These are phyloP conservation scores for Calonectria hongkongensis DNA, from an alignment of 2,329 filamentous ascomycete genomes.

Conservation along the genomic window DNA sequence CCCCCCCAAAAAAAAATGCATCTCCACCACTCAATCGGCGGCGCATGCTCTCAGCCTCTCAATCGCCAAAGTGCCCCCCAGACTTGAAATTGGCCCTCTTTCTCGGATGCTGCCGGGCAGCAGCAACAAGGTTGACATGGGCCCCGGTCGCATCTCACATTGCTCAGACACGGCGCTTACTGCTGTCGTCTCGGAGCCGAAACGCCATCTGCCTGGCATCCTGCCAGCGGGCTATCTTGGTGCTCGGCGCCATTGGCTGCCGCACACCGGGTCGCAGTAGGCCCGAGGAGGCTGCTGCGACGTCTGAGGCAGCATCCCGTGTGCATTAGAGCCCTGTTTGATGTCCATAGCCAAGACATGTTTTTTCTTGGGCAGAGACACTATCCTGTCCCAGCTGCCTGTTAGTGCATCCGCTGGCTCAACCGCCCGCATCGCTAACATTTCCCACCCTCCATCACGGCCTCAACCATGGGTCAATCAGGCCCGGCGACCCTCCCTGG, in stretches of 20 bases:
- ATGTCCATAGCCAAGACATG: constrained; percentile 13
- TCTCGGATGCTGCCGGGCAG: constrained; percentile 32
- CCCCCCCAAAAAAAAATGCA: background rate
- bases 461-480: constrained; percentile 5
- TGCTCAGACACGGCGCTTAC: constrained; percentile 45
- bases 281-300: constrained; percentile 47
- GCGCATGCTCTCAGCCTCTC: constrained; percentile 24
- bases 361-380: background rate
- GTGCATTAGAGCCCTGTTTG: constrained; percentile 12
- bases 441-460: constrained; percentile 18
- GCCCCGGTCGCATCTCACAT: constrained; percentile 34
- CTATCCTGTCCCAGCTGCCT: background rate
- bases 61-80: background rate
- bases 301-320: constrained; percentile 47
- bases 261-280: constrained; percentile 37
- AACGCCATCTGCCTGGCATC: constrained; percentile 50
- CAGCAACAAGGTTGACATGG: constrained; percentile 23
- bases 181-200: constrained; percentile 46
- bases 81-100: constrained; percentile 19
- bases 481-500: constrained; percentile 37
- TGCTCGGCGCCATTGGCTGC: constrained; percentile 46
- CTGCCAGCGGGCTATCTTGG: constrained; percentile 35
- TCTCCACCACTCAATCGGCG: background rate
- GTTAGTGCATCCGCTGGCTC: constrained; percentile 4
- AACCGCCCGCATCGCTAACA: background rate